Evolutionary conservation across 257 asterid species (phyloP).

Genomic region (Solanum infundibuliforme): DNA sequence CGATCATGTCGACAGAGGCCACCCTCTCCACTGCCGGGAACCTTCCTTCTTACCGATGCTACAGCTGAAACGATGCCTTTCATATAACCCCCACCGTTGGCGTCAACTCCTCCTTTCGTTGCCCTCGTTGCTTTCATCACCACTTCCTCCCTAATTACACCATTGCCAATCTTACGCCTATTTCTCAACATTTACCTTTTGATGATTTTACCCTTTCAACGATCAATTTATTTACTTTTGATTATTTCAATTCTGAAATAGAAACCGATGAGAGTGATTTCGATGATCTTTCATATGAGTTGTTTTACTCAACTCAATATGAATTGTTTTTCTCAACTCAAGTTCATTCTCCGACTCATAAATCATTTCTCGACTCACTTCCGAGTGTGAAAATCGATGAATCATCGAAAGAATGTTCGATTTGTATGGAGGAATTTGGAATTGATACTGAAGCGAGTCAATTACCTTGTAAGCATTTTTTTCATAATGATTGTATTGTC

Average conservation of each 20-base stretch:
- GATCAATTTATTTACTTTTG: not conserved
- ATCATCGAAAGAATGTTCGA: slow-evolving; percentile 20
- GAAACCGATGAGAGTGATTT: slow-evolving; percentile 22
- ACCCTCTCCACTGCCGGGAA: not conserved
- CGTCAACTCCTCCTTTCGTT: no score
- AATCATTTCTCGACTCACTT: slow-evolving; percentile 21
- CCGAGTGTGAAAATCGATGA: slow-evolving; percentile 9
- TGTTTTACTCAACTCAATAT: not conserved
- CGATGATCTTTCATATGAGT: slow-evolving; percentile 18
- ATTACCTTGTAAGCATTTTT: slow-evolving; percentile 44
- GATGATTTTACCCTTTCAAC: not conserved
- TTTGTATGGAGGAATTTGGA: slow-evolving; percentile 17
- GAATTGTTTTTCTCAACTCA: not conserved
- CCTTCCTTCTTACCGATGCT: not conserved
- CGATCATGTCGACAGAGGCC: not conserved
- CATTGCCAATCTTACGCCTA: no score
- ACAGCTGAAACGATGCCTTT: slow-evolving; percentile 32
- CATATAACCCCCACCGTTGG: slow-evolving; percentile 8
- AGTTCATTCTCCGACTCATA: slow-evolving; percentile 6
- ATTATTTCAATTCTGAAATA: slow-evolving; percentile 6
- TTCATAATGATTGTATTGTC: slow-evolving; percentile 32
- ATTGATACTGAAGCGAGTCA: slow-evolving; percentile 3
- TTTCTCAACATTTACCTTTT: no score
- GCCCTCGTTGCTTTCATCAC: no score
- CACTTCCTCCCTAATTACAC: no score